Evolutionary conservation across 371 early-diverging fungal species (phyloP).

Genomic region (Batkoa obscura): DNA sequence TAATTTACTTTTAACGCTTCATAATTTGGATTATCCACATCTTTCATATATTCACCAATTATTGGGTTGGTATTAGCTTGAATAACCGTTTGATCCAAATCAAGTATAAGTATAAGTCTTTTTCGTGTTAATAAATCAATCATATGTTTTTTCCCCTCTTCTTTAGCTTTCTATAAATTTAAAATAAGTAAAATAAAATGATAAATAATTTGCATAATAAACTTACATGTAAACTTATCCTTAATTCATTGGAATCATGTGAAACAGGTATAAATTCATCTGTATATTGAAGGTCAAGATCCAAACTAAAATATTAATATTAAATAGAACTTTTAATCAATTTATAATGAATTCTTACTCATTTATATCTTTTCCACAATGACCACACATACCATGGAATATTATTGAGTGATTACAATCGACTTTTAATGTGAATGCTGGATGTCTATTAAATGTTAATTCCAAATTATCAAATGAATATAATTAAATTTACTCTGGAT

Average conservation of each 20-base stretch:
- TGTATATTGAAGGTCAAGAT: not conserved
- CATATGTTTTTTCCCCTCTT: conserved; percentile 51
- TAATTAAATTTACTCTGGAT: too few relatives aligned
- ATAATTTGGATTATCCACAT: conserved; percentile 42
- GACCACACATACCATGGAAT: not conserved
- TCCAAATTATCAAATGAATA: too few relatives aligned
- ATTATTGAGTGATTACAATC: not conserved
- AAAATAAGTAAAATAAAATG: not conserved
- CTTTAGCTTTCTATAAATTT: conserved; percentile 47
- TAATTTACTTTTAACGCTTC: conserved; percentile 19
- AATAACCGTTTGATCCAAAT: conserved; percentile 98
- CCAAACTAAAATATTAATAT: not conserved
- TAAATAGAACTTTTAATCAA: not conserved
- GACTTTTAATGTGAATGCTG: not conserved
- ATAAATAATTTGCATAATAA: not conserved
- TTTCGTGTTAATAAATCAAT: conserved; percentile 35
- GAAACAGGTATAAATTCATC: not conserved
- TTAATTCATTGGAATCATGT: not conserved
- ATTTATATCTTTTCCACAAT: conserved; percentile 2
- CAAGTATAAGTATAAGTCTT: conserved; percentile 87
- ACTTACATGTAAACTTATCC: not conserved
- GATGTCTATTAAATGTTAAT: too few relatives aligned
- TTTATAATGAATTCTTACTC: conserved; percentile 2
- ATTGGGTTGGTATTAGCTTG: conserved; percentile 80
- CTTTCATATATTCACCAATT: conserved; percentile 58